Evolutionary conservation across 2,329 filamentous ascomycete species (phyloP), one percentile per base, ranked within the genome.

Genomic region (Emmonsiellopsis sp.): DNA sequence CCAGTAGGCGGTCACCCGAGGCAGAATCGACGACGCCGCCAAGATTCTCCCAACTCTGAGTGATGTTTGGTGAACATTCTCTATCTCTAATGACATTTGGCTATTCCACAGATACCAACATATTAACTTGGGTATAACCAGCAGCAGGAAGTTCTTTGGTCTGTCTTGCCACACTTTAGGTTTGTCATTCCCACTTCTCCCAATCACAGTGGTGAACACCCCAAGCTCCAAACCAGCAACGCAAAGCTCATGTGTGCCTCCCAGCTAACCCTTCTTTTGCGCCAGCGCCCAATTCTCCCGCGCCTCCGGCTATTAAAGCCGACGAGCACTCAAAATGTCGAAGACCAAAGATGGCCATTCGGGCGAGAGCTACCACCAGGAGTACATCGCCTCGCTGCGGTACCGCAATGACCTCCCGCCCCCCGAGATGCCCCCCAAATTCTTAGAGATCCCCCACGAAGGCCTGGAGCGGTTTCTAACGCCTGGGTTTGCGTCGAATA

Each of bases 331-430:
- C 47, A 45, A 50, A 16, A 73, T 73, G 70, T 71, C 70, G 48
- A 72, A 71, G 52, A 63, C 67, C 3, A 72, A 72, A 54, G 68
- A 70, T 50, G 59, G 61, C 49, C 65, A 66, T 62, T 67, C 69
- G 54, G 65, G 69, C 26, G 70, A 68, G 59, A 63, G 69, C 56
- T 83, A 82, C 63, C 89, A 95, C 68, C 93, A 98, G 74, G 93
- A 98, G 73, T 97, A 96, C 73, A 95, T 98, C 68, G 92, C 91
- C 59, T 87, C 91, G 64, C 89, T 96, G 66, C 84, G 93, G 71
- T 98, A 94, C 71, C 90, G 89, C 65, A 98, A 98, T 82, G 86
- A 89, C 62, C 84, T 98, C 13, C 93, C 93, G 59, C 91, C 93
- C 59, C 93, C 93, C 52, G 89, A 92, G 53, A 90, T 91, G 67